Base-by-base conservation (phyloP, 768 basidiomycete species). In the Clitopilus passeckerianus region DNA sequence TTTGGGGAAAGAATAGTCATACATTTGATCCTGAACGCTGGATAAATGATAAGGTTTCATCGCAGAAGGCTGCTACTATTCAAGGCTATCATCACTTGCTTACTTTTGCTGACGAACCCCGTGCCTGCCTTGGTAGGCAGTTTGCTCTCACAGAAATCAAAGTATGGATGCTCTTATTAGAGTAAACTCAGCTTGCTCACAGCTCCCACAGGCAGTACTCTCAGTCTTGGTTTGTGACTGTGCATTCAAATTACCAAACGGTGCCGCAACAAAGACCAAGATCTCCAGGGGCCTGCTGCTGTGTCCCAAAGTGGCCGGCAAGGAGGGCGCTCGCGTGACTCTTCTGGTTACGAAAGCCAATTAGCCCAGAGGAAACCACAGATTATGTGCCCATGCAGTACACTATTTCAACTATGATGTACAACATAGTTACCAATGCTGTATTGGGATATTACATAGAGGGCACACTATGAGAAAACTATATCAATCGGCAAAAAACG, bases 11-110 rank as follows among this genome's bases (percentile, higher is more conserved):
- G 20, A 27, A 57, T 24, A 41, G 33, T 8, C 24, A 57, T n/a
- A 15, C 20, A 44, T 57, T 57, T 24, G 22, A 22, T 24, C 57
- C 57, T 7, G 16, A 16, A 6, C 57, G 57, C 22, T 57, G 57
- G 57, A 34, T 50, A 22, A 24, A 44, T 14, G 34, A 50, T 15
- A 7, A 37, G 15, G 43, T 33, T 1, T 24, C 20, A 12, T 22
- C 6, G 18, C 7, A n/a, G 23, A 43, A 50, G 27, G 37, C 57
- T 8, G 22, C 37, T 8, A 20, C n/a, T 6, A 50, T 46, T 15
- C 57, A 57, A 46, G 57, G 57, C 6, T 57, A 44, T 24, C 57
- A 41, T 7, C 57, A 57, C 37, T 16, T 57, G 23, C 34, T 57
- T 15, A 50, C 57, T 1, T 57, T 57, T 30, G 37, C 44, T 20